Conservation (phyloP, 2,329 filamentous ascomycete genomes). For the Colletotrichum endophyticum region DNA sequence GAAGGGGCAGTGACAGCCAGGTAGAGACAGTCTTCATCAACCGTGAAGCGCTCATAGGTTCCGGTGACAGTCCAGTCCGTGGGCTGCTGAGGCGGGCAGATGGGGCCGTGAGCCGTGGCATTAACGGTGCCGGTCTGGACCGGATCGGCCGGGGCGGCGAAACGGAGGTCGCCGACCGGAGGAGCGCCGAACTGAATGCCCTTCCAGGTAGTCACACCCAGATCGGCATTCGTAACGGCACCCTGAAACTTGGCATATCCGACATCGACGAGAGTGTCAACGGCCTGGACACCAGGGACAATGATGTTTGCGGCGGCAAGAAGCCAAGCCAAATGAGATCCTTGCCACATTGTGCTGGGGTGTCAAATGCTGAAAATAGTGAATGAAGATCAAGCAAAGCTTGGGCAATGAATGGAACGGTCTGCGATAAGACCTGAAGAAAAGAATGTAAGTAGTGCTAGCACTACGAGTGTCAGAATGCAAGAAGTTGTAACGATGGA, state of each 20-base stretch:
- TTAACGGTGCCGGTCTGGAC: slow-evolving; percentile 47
- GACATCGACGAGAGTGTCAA: slow-evolving; percentile 57
- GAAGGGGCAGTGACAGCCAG: slow-evolving; percentile 68
- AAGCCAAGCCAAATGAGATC: not conserved
- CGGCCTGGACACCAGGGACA: slow-evolving; percentile 18
- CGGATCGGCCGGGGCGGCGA: slow-evolving; percentile 66
- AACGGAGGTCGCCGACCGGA: slow-evolving; percentile 69
- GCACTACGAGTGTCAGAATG: not conserved
- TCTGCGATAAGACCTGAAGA: not conserved
- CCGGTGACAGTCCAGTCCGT: slow-evolving; percentile 20
- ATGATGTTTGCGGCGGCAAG: not conserved
- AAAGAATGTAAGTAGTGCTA: slow-evolving; percentile 3
- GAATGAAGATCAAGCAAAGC: not conserved
- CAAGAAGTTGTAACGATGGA: not conserved
- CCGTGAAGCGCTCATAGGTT: slow-evolving; percentile 23
- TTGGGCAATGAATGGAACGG: not conserved
- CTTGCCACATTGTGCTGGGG: not conserved
- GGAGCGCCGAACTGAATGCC: slow-evolving; percentile 77
- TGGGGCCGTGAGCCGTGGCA: slow-evolving; percentile 44
- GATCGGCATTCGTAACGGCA: slow-evolving; percentile 30
- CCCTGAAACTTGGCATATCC: slow-evolving; percentile 72
- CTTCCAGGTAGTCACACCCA: slow-evolving; percentile 72
- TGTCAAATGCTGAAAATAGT: not conserved
- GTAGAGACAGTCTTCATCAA: slow-evolving; percentile 72
- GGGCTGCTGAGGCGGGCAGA: slow-evolving; percentile 34